Base-by-base conservation (phyloP, 148 eudicot genomes). In the Agrostemma githago region DNA sequence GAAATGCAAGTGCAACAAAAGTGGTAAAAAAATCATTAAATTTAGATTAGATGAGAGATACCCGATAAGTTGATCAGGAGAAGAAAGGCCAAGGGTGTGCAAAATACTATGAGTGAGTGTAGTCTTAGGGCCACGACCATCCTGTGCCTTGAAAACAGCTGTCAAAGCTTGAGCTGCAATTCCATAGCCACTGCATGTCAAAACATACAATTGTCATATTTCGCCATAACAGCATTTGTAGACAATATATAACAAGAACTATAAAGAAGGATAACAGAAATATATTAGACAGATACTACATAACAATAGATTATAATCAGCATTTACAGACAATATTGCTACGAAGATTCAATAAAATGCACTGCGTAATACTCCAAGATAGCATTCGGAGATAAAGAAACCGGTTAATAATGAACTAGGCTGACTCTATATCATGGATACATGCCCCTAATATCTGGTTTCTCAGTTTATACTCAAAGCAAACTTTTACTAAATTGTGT, bases 31-130 rank as follows among this genome's bases (percentile, higher is more conserved):
- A 10, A 48, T 8, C 51, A 54, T 19, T 4, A 56, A 60, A 44
- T 20, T 16, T 64, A 10, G 54, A 67, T 46, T 69, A 59, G 37
- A 64, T 73, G 72, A 80, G 72, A 70, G 58, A 81, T 86, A 91
- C 97, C 97, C 90, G 70, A 91, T 91, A 51, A 91, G 80, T 81
- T 91, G 90, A 86, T 85, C 91, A 62, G 93, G 87, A 34, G 91
- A 87, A 80, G 91, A 75, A 65, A 91, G 91, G 60, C 80, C 75
- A 46, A 91, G 88, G 3, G 80, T 75, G 58, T 83, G 79, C 70
- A 89, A 67, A 77, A 91, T 79, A 70, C 80, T 78, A 69, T 81
- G 69, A 64, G 91, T 82, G 68, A 89, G 97, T 85, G 78, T 82
- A 63, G 97, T 89, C 56, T 79, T 65, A 3, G 86, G 86, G 76